Conservation (phyloP, 2,329 filamentous ascomycete species). For the Blastomyces percursus region DNA sequence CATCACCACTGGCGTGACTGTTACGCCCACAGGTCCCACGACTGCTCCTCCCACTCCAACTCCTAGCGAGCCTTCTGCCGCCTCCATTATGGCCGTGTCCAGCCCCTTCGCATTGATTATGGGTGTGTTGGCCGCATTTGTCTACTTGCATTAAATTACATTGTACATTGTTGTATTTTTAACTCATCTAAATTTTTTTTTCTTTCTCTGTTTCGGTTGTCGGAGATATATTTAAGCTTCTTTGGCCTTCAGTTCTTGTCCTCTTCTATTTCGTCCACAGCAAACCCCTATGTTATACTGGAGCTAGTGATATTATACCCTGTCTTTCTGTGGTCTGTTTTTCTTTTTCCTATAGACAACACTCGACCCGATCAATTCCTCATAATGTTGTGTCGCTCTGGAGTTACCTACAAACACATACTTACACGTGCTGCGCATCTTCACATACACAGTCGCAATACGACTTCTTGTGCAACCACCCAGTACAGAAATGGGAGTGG, state of each 20-base stretch:
- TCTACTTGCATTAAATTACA: slow-evolving; percentile 20
- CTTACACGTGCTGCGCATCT: not conserved
- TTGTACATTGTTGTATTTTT: not conserved
- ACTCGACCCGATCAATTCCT: not conserved
- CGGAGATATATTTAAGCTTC: not conserved
- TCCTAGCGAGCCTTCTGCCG: slow-evolving; percentile 16
- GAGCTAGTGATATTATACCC: not conserved
- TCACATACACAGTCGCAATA: not conserved
- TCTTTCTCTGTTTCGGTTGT: not conserved
- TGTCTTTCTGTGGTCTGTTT: too few species aligned
- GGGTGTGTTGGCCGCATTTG: slow-evolving; percentile 25
- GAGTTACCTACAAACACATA: not conserved
- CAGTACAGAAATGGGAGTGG: not conserved
- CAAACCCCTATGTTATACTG: not conserved
- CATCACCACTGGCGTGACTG: slow-evolving; percentile 14
- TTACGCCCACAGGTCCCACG: slow-evolving; percentile 16
- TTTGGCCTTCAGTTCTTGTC: not conserved
- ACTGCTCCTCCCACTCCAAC: slow-evolving; percentile 14
- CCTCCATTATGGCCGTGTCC: slow-evolving; percentile 17
- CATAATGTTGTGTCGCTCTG: not conserved
- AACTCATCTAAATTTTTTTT: not conserved
- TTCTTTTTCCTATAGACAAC: not conserved
- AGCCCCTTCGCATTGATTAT: slow-evolving; percentile 24
- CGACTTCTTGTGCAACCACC: slow-evolving; percentile 1
- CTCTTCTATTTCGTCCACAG: not conserved